Percentiles rank a stretch among this genome's conserved stretches.
Conservation (phyloP, 2,329 filamentous ascomycete species). For the Colletotrichum cordylinicola region DNA sequence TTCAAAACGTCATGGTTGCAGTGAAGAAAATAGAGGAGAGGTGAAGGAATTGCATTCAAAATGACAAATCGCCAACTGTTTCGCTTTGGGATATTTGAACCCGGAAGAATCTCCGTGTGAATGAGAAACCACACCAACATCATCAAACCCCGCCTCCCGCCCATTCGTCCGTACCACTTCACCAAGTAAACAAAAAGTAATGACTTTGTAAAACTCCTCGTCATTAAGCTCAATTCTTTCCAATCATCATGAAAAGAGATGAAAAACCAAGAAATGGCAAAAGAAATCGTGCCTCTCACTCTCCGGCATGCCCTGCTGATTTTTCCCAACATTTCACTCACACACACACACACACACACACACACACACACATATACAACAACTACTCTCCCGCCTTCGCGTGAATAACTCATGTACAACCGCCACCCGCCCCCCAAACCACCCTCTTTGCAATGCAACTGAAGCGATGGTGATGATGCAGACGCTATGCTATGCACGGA, state of each 20-base stretch:
- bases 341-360: neutral
- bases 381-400: neutral
- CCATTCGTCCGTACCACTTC: neutral
- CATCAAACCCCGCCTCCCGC: neutral
- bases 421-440: neutral
- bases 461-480: conserved; percentile 14
- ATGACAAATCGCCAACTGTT: neutral
- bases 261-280: neutral
- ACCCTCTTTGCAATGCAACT: neutral
- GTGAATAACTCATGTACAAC: neutral
- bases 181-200: neutral
- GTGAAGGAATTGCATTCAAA: neutral
- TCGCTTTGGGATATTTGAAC: neutral
- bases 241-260: neutral
- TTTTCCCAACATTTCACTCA: neutral
- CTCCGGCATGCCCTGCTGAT: neutral
- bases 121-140: neutral
- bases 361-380: neutral
- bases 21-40: neutral
- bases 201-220: neutral
- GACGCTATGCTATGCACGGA: conserved; percentile 22
- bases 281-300: neutral
- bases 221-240: neutral
- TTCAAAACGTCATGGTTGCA: neutral
- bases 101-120: neutral